phyloP scores from a whole-genome alignment of 2,329 filamentous ascomycete genomes.

The Penicillium thymicola region DNA sequence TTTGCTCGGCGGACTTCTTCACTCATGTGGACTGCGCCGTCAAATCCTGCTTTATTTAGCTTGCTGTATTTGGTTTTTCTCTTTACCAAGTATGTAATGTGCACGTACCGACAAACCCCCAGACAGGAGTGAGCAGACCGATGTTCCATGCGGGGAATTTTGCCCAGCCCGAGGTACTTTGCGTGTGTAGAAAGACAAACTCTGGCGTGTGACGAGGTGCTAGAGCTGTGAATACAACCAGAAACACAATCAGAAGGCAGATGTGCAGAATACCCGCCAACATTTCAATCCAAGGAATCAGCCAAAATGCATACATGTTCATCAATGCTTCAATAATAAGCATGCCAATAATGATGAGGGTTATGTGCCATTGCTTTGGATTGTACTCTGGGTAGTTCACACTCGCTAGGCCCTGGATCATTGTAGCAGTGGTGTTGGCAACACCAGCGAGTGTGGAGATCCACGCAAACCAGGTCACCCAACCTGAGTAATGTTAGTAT shows the following conservation, averaged over 20 bases:
- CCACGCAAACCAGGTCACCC: slow-evolving; percentile 45
- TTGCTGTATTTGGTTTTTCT: no score
- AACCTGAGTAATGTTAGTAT: slow-evolving; percentile 25
- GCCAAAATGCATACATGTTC: slow-evolving; percentile 28
- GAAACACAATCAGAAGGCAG: slow-evolving; percentile 31
- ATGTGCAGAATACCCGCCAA: slow-evolving; percentile 30
- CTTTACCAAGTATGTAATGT: no score
- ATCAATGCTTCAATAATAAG: slow-evolving; percentile 22
- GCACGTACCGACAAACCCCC: slow-evolving; percentile 20
- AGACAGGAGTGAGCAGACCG: slow-evolving; percentile 36
- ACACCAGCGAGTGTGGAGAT: slow-evolving; percentile 35
- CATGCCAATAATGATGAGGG: slow-evolving; percentile 39
- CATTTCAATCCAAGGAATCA: slow-evolving; percentile 43
- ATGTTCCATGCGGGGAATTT: slow-evolving; percentile 36
- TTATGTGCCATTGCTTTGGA: slow-evolving; percentile 38
- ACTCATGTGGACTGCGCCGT: slow-evolving; percentile 50
- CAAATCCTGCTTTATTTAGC: slow-evolving; percentile 38
- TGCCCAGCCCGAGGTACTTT: slow-evolving; percentile 32
- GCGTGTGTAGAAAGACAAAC: slow-evolving; percentile 32
- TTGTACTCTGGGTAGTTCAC: slow-evolving; percentile 34
- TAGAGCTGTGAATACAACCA: slow-evolving; percentile 33
- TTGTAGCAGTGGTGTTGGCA: slow-evolving; percentile 35
- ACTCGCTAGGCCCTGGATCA: slow-evolving; percentile 35
- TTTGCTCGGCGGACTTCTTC: slow-evolving; percentile 47
- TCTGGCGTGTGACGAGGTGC: slow-evolving; percentile 31